phyloP scores from a whole-genome alignment of 805 yeast genomes.

The Ogataea nonfermentans region DNA sequence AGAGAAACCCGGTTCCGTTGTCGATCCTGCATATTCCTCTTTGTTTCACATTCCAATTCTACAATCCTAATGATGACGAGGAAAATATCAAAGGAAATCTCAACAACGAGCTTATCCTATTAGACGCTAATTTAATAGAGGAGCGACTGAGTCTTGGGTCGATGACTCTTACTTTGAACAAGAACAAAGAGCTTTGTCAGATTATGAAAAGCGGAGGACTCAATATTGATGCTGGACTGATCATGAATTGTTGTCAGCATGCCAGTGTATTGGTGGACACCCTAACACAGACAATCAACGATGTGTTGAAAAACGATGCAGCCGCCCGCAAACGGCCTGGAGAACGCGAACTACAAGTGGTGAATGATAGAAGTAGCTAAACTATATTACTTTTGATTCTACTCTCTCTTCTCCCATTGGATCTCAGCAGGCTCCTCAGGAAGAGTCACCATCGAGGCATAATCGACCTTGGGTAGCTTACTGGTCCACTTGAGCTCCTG shows the following conservation, averaged over 20 bases:
- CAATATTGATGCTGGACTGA: conserved; percentile 67
- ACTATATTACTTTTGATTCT: conserved; percentile 1
- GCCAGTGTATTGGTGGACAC: conserved; percentile 64
- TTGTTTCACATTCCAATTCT: conserved; percentile 86
- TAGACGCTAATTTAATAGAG: conserved; percentile 78
- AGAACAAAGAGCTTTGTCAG: conserved; percentile 89
- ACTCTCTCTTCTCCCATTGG: conserved; percentile 64
- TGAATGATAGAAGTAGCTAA: conserved; percentile 29
- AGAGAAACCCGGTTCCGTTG: conserved; percentile 83
- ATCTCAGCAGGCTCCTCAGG: conserved; percentile 77
- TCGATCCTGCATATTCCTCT: conserved; percentile 87
- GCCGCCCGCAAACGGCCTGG: conserved; percentile 20
- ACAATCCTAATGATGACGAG: conserved; percentile 62
- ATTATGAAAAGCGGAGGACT: conserved; percentile 87
- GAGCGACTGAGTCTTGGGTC: conserved; percentile 75
- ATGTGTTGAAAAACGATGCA: conserved; percentile 54
- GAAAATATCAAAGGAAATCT: conserved; percentile 68
- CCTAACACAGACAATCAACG: conserved; percentile 62
- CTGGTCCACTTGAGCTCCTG: conserved; percentile 78
- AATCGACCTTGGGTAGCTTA: conserved; percentile 67
- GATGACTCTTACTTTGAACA: conserved; percentile 82
- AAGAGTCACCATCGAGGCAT: conserved; percentile 88
- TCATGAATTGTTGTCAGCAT: conserved; percentile 65
- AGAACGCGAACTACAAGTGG: conserved; percentile 32
- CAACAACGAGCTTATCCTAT: conserved; percentile 56